phyloP scores from a whole-genome alignment of 805 yeast genomes.

The Metschnikowia peoriensis region DNA sequence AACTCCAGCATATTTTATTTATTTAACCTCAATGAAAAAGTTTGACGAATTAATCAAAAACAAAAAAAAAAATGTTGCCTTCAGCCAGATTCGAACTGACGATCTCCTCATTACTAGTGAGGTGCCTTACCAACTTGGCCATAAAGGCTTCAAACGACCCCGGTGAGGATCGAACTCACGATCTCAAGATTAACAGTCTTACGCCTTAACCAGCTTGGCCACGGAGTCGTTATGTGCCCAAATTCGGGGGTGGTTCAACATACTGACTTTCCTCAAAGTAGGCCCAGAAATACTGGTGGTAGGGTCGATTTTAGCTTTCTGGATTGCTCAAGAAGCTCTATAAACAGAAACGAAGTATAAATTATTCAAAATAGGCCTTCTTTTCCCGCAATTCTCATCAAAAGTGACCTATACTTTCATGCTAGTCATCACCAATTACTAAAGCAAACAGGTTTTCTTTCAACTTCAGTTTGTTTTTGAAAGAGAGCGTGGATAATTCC shows the following conservation, averaged over 20 bases:
- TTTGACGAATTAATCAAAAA: conserved; percentile 1
- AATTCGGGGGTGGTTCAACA: background rate
- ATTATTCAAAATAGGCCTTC: too few relatives aligned
- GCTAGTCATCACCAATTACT: too few relatives aligned
- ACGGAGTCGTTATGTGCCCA: conserved; percentile 16
- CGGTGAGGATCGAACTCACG: conserved; percentile 41
- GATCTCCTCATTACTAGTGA: conserved; percentile 43
- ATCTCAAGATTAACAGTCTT: conserved; percentile 37
- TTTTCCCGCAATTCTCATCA: too few relatives aligned
- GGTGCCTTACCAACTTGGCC: conserved; percentile 39
- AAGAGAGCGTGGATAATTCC: too few relatives aligned
- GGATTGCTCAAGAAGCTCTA: too few relatives aligned
- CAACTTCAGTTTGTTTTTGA: too few relatives aligned
- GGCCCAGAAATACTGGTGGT: too few relatives aligned
- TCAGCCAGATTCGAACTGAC: conserved; percentile 29
- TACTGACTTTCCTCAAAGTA: background rate
- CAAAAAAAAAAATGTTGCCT: conserved; percentile 18
- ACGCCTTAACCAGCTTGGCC: conserved; percentile 38
- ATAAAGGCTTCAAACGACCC: conserved; percentile 26
- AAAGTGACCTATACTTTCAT: too few relatives aligned
- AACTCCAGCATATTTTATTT: too few relatives aligned
- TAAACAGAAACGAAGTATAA: too few relatives aligned
- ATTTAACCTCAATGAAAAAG: background rate
- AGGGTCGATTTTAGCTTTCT: too few relatives aligned
- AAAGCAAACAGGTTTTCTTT: too few relatives aligned